These are phyloP conservation scores for Aspergillus pseudoterreus DNA, from an alignment of 2,329 filamentous ascomycete species.

Conservation along the genomic window DNA sequence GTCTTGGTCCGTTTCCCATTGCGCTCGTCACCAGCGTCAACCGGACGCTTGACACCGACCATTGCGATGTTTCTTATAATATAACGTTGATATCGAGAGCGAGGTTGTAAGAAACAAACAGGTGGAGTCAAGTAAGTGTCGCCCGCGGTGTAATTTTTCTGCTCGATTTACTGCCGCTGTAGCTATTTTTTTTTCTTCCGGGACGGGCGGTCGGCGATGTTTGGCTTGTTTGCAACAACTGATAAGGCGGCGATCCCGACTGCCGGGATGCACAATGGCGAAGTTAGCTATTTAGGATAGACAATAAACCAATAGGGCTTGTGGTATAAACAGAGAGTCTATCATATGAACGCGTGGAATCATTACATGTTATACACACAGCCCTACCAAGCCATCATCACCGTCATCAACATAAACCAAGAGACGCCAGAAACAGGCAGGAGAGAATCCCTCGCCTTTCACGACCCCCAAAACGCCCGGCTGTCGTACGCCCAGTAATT, in stretches of 20 bases:
- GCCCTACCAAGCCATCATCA: neutral
- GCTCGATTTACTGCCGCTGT: constrained; percentile 5
- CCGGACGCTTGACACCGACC: constrained; percentile 41
- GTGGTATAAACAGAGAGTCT: neutral
- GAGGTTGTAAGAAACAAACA: constrained; percentile 6
- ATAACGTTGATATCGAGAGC: neutral
- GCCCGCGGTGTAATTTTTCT: constrained; percentile 10
- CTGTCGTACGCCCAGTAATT: constrained; percentile 4
- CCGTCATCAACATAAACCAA: neutral
- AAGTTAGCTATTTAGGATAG: neutral
- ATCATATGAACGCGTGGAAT: neutral
- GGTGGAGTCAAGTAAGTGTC: neutral
- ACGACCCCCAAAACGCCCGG: neutral
- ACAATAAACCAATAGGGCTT: neutral
- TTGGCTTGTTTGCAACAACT: constrained; percentile 30
- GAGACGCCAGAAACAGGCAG: neutral
- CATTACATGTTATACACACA: neutral
- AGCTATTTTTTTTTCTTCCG: constrained; percentile 21
- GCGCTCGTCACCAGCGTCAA: constrained; percentile 36
- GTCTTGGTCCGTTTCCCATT: constrained; percentile 40
- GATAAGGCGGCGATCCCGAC: constrained; percentile 19
- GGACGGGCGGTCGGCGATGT: constrained; percentile 27
- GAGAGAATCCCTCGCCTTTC: neutral
- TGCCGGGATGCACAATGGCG: neutral
- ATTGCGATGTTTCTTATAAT: constrained; percentile 20